Percentiles rank a stretch among this genome's conserved stretches.
Evolutionary conservation across 2,329 filamentous ascomycete species (phyloP).

Genomic region (Phaeosphaeriaceae sp.): DNA sequence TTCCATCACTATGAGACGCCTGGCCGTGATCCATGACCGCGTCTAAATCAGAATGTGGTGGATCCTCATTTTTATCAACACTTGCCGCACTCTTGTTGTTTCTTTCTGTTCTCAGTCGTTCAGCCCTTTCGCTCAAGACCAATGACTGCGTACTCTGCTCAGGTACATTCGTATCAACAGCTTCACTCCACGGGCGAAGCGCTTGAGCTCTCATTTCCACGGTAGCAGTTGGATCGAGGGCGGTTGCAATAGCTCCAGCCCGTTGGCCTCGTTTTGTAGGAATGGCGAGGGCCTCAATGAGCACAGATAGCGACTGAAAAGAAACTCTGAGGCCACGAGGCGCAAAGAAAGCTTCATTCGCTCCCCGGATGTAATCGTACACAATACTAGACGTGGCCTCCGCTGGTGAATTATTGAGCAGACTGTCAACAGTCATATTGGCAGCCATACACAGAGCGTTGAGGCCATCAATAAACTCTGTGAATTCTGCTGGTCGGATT

Average conservation of each 20-base stretch:
- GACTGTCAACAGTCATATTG: constrained; percentile 8
- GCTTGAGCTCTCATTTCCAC: constrained; percentile 27
- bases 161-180: constrained; percentile 30
- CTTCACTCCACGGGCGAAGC: constrained; percentile 40
- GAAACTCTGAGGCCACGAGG: constrained; percentile 37
- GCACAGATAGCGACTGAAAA: constrained; percentile 27
- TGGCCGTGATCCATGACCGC: background rate
- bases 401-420: constrained; percentile 5
- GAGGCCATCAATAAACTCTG: constrained; percentile 42
- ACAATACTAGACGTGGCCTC: constrained; percentile 15
- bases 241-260: constrained; percentile 24
- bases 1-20: background rate
- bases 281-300: constrained; percentile 29
- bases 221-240: constrained; percentile 17
- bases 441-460: constrained; percentile 34
- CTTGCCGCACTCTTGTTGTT: background rate
- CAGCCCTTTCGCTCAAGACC: constrained; percentile 24
- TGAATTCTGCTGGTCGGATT: constrained; percentile 37
- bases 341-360: constrained; percentile 43
- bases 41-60: constrained; percentile 33
- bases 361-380: constrained; percentile 32
- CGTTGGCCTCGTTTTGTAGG: constrained; percentile 30
- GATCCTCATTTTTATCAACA: constrained; percentile 19
- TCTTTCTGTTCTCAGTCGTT: constrained; percentile 8
- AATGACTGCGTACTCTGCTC: constrained; percentile 18